Evolutionary conservation across 108 stramenopile species (phyloP), one percentile per base, ranked within the genome.

Genomic region (Conticribra weissflogii): DNA sequence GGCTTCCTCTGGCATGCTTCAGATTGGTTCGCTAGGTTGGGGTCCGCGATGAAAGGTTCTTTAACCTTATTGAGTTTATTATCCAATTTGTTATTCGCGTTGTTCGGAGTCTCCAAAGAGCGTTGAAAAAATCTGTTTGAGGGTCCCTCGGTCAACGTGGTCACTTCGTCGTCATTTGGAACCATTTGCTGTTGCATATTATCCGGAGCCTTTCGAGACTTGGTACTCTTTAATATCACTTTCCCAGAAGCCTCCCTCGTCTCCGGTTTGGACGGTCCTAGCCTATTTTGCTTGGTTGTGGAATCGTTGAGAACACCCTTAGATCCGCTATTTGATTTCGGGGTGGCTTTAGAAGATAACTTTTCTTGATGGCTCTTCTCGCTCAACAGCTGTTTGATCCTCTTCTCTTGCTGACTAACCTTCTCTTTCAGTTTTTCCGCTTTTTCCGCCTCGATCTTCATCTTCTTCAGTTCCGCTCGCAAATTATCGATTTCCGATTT

Each of bases 401-500:
- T 62, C 51, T 33, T 63, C 60, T 80, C 71, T 14, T 80, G 79
- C 67, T 46, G 56, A 18, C 61, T 60, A 57, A 80, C 47, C 41
- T 59, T 27, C 55, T 80, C 72, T 59, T 45, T 80, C 66, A 73
- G 29, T 56, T 64, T 68, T 27, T 70, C 62, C 24, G 64, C 47
- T 51, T 79, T 54, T 67, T 89, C 86, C 2, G 84, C 74, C 49
- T 69, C 68, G 16, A 44, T 85, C 22, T 85, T 88, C 9, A 86
- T 84, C 31, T 88, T 88, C 44, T 86, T 81, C 27, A 94, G 67
- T 55, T 81, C 74, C 15, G 88, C 52, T 28, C 83, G 76, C 31
- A 94, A 81, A 45, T 84, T 71, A 52, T 88, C 88, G 57, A 94
- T 55, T 51, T 77, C 68, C 5, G 86, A 76, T 17, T 88, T 81